Percentiles rank a stretch among this genome's conserved stretches.
Conservation (phyloP, 2,329 filamentous ascomycete species). For the Colletotrichum aenigma region DNA sequence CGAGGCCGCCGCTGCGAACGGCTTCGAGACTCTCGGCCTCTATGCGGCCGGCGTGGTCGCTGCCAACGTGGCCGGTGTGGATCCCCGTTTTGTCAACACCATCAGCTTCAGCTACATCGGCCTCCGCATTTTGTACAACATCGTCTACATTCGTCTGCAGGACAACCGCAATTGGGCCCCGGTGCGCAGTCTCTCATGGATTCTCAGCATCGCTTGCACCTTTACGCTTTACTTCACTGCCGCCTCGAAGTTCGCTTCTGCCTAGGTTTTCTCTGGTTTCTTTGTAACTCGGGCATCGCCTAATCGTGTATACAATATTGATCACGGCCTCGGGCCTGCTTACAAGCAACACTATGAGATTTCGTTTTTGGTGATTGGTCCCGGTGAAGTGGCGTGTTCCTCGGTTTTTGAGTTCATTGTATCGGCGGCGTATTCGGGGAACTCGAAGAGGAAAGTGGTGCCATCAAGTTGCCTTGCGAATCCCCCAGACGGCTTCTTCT, state of each 20-base stretch:
- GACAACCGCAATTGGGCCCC: slow-evolving; percentile 40
- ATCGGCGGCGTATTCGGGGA: neutral
- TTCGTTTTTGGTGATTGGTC: neutral
- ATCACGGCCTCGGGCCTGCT: neutral
- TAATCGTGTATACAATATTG: neutral
- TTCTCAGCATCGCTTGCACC: slow-evolving; percentile 33
- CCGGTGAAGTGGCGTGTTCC: neutral
- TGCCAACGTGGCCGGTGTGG: slow-evolving; percentile 48
- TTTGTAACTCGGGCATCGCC: neutral
- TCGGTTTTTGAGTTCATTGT: neutral
- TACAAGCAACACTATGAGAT: neutral
- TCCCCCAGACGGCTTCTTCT: neutral
- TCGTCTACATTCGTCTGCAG: slow-evolving; percentile 47
- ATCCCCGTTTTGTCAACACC: slow-evolving; percentile 39
- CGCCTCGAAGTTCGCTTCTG: slow-evolving; percentile 29
- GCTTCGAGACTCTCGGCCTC: slow-evolving; percentile 47
- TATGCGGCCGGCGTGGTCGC: slow-evolving; percentile 48
- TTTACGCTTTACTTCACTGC: slow-evolving; percentile 46
- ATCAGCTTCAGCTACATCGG: slow-evolving; percentile 43
- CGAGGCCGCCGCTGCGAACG: slow-evolving; percentile 52
- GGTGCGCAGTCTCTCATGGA: slow-evolving; percentile 44
- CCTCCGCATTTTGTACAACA: slow-evolving; percentile 43
- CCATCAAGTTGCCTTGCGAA: neutral
- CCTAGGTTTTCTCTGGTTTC: neutral
- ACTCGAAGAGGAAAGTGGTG: neutral